Conservation (phyloP, 2,329 filamentous ascomycete species). For the Aspergillus texensis region DNA sequence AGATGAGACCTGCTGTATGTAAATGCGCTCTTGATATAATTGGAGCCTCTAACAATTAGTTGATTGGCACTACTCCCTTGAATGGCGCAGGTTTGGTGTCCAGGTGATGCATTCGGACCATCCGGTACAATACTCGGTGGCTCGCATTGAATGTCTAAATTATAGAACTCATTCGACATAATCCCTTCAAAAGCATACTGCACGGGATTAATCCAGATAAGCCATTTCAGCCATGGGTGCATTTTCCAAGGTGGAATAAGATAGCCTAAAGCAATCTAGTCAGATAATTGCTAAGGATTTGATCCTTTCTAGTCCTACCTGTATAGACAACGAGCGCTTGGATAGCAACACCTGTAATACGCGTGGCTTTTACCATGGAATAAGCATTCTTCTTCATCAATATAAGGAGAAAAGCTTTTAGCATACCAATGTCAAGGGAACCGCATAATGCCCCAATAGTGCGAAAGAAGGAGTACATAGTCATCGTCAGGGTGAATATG, state of each 20-base stretch:
- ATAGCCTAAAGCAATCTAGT: constrained; percentile 51
- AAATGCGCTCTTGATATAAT: constrained; percentile 39
- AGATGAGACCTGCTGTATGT: constrained; percentile 60
- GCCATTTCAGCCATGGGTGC: constrained; percentile 55
- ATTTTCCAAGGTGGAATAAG: constrained; percentile 64
- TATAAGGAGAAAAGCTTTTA: background rate
- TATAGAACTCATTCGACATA: constrained; percentile 71
- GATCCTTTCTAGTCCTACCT: constrained; percentile 24
- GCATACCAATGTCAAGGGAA: constrained; percentile 52
- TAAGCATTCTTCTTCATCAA: background rate
- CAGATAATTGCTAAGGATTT: background rate
- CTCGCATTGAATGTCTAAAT: constrained; percentile 57
- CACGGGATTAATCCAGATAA: constrained; percentile 35
- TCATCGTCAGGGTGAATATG: constrained; percentile 57
- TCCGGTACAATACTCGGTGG: constrained; percentile 60
- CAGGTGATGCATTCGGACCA: constrained; percentile 47
- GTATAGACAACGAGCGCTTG: constrained; percentile 63
- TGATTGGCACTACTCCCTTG: constrained; percentile 59
- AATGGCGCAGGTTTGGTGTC: constrained; percentile 62
- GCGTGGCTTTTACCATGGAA: constrained; percentile 36
- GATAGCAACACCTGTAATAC: constrained; percentile 53
- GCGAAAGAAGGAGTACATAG: constrained; percentile 59
- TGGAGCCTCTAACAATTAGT: constrained; percentile 46
- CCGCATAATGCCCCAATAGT: constrained; percentile 52
- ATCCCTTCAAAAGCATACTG: constrained; percentile 71